A percentile compares a stretch with the other conserved stretches of the same genome.
Evolutionary conservation across 73 alveolate species (phyloP).

Genomic region (Blepharisma stoltei): DNA sequence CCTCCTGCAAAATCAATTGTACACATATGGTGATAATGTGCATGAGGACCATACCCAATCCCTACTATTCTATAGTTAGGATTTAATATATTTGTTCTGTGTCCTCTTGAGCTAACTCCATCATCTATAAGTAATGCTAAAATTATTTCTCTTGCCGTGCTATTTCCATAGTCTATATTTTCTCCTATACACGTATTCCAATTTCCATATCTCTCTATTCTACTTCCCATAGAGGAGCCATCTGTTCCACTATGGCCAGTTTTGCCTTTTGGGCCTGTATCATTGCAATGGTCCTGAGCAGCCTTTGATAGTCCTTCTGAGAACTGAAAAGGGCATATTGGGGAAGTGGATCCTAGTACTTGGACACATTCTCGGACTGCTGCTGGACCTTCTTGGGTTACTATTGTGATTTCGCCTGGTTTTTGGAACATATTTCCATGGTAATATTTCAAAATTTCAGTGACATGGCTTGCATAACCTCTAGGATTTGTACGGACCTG

Average conservation of each 20-base stretch:
- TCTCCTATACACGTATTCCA: slow-evolving; percentile 55
- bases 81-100: slow-evolving; percentile 50
- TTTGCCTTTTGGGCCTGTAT: slow-evolving; percentile 76
- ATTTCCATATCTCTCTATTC: slow-evolving; percentile 66
- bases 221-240: slow-evolving; percentile 54
- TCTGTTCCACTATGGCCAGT: slow-evolving; percentile 71
- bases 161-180: slow-evolving; percentile 50
- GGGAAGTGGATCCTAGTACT: neutral
- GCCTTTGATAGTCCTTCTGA: neutral
- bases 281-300: slow-evolving; percentile 43
- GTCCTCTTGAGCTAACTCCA: slow-evolving; percentile 83
- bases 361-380: neutral
- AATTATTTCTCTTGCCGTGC: slow-evolving; percentile 55
- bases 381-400: slow-evolving; percentile 19
- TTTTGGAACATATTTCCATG: neutral
- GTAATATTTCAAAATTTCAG: neutral
- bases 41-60: slow-evolving; percentile 41
- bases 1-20: slow-evolving; percentile 46
- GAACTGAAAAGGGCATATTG: neutral
- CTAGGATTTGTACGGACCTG: slow-evolving; percentile 1
- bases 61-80: slow-evolving; percentile 46
- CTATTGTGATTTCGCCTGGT: neutral
- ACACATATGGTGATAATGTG: slow-evolving; percentile 31
- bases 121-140: slow-evolving; percentile 68
- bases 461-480: neutral